Base-by-base conservation (phyloP, 2,329 filamentous ascomycete species). In the Epichloe sp. region DNA sequence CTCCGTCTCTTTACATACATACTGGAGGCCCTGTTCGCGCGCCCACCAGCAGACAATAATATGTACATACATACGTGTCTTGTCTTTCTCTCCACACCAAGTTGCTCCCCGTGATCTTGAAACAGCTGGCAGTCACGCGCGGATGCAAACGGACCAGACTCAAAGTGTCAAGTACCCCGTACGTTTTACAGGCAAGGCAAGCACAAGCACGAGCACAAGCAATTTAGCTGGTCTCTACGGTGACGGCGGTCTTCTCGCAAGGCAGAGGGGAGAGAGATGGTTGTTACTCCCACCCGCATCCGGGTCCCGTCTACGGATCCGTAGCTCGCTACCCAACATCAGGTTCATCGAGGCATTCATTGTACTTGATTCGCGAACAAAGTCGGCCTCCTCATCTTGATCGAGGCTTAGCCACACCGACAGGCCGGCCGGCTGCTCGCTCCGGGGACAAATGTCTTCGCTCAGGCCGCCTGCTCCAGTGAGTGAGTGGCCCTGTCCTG, bases 121-220 rank as follows among this genome's bases (percentile, higher is more conserved):
- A 47, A 50, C 47, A 50, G 40, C 34, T 44, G 44, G 44, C 48
- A 50, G 51, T 53, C 51, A 53, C 51, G 48, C 51, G 43, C 43
- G 15, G 26, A 34, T 31, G 26, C 26, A 31, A 31, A 31, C 26
- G 26, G 8, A 31, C 3, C 26, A 31, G 26, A 31, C 8, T 10
- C 8, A 10, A 31, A 10, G 26, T 3, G 26, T 31, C 8, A 31
- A 31, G 26, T 31, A 10, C 26, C 8, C 26, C 26, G 26, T 31
- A 31, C 8, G 3, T 31, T 31, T 31, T 31, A 10, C 26, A 31
- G 8, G 26, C 26, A 31, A 31, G 8, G 26, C 26, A 31, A 31
- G 26, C 8, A 10, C 26, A 31, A 31, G 26, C 8, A 31, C 26
- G 10, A 31, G 26, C 26, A 31, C 26, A 31, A 31, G 26, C 26